Base-by-base conservation (phyloP, 257 asterid genomes). In the Hygrophila difformis region DNA sequence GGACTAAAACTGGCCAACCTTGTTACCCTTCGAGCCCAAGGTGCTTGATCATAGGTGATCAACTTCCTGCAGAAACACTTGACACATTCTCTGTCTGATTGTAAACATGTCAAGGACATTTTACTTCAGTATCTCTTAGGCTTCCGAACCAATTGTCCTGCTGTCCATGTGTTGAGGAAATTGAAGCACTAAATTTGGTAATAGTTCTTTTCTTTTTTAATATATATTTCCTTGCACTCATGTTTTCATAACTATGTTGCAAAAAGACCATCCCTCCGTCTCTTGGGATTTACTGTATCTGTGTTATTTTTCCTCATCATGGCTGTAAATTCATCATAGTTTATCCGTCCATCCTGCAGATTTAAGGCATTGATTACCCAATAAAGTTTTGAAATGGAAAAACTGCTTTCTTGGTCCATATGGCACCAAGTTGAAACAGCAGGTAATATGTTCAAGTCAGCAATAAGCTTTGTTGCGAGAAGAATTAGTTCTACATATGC, bases 221-320 rank as follows among this genome's bases (percentile, higher is more conserved):
- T 39, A 42, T 26, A 26, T 3, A 26, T 26, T 8, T 26, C 31
- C 31, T 39, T 57, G 52, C 54, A 51, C 22, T 26, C 0, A 26
- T 26, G 31, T 44, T 23, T 22, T 47, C 55, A 31, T 18, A 2
- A 16, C 51, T 55, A 59, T 52, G 64, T 44, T 56, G 55, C 58
- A 47, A 67, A 72, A 47, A 79, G 66, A 28, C 60, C 66, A 12
- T 70, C 87, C 47, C 93, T 56, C 41, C 93, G 56, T 62, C 79
- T 83, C 75, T 81, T 87, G 28, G 72, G 78, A 51, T 75, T 75
- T 13, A 56, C 67, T 36, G 66, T 69, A n/a, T 83, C 94, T 23
- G 82, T 91, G 49, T 76, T 58, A 12, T 94, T 93, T 70, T 80
- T 83, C 80, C 59, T 83, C 97, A 80, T 87, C 94, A 87, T 83